phyloP scores from a whole-genome alignment of 768 basidiomycete genomes.

The Tylopilus rubrobrunneus region DNA sequence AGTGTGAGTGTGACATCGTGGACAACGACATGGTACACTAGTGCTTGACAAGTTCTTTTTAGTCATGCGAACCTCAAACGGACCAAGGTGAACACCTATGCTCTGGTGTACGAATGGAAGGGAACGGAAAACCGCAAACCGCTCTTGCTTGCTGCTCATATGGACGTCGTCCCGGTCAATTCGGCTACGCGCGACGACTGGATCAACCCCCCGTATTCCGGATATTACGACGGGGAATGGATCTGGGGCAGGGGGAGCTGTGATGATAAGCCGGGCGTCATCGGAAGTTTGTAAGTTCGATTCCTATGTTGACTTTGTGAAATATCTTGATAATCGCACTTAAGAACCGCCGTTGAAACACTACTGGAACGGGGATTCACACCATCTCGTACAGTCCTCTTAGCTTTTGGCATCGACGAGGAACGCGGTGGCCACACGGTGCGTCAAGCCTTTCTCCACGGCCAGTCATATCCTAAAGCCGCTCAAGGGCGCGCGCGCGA shows the following conservation, averaged over 20 bases:
- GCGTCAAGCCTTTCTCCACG: neutral
- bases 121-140: conserved; percentile 54
- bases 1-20: conserved; percentile 39
- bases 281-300: conserved; percentile 32
- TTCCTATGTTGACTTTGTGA: neutral
- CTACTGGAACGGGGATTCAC: conserved; percentile 28
- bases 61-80: conserved; percentile 48
- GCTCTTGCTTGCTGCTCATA: conserved; percentile 47
- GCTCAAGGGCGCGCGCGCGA: conserved; percentile 39
- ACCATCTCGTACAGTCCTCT: conserved; percentile 29
- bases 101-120: conserved; percentile 58
- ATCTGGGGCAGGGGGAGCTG: conserved; percentile 47
- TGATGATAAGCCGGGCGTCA: conserved; percentile 41
- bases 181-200: conserved; percentile 42
- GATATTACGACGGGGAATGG: conserved; percentile 41
- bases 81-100: conserved; percentile 58
- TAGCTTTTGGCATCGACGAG: conserved; percentile 45
- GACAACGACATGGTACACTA: neutral
- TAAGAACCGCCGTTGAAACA: conserved; percentile 26
- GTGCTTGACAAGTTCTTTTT: neutral
- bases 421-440: conserved; percentile 40
- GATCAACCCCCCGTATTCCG: conserved; percentile 49
- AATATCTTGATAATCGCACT: neutral
- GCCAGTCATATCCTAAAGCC: neutral
- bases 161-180: conserved; percentile 51